These are phyloP conservation scores for Scheffersomyces illinoinensis DNA, from an alignment of 1,139 yeast species.

Conservation along the genomic window DNA sequence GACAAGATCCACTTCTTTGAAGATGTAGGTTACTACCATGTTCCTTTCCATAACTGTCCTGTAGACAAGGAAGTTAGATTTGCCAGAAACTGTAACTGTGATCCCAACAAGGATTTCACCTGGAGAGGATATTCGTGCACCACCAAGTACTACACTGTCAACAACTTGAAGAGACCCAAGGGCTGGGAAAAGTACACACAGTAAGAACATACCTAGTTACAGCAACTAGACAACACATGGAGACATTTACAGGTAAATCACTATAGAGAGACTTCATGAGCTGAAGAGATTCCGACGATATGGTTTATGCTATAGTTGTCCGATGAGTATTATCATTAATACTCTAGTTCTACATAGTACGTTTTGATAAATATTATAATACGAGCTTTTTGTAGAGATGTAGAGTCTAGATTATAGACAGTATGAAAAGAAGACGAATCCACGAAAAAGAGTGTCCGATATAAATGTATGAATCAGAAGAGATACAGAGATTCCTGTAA, in stretches of 20 bases:
- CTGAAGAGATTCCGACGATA: background rate
- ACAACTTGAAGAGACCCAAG: constrained; percentile 63
- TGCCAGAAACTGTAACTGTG: constrained; percentile 66
- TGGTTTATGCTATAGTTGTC: background rate
- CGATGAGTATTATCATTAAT: background rate
- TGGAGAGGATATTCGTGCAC: constrained; percentile 90
- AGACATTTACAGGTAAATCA: background rate
- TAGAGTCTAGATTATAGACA: background rate
- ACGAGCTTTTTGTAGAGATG: background rate
- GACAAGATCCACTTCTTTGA: constrained; percentile 75
- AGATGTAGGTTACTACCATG: constrained; percentile 82
- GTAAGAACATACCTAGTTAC: constrained; percentile 1
- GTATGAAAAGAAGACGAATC: background rate
- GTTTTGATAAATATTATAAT: background rate
- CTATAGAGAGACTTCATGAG: background rate
- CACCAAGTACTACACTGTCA: constrained; percentile 63
- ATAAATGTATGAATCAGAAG: background rate
- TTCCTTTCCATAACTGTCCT: constrained; percentile 78
- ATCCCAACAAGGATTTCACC: constrained; percentile 75
- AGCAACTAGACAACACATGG: background rate
- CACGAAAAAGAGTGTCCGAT: background rate
- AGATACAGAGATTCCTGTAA: background rate
- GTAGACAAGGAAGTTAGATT: constrained; percentile 54
- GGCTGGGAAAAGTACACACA: constrained; percentile 69
- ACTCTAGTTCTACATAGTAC: background rate